phyloP scores from a whole-genome alignment of 805 yeast genomes.

The Suhomyces emberorum region DNA sequence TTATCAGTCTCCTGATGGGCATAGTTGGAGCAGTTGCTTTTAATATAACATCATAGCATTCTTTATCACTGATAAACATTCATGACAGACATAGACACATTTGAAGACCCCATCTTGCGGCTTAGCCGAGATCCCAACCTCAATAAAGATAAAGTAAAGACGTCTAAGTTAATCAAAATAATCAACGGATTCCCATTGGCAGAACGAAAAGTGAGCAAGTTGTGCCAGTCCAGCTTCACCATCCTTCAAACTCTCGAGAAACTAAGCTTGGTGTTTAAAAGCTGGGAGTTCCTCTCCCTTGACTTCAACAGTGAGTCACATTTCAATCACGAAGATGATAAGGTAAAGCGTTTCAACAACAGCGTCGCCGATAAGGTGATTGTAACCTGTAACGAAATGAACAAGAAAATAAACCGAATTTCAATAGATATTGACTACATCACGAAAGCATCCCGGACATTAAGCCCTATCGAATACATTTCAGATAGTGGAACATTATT shows the following conservation, averaged over 20 bases:
- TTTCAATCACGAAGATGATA: constrained; percentile 20
- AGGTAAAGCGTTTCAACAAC: constrained; percentile 42
- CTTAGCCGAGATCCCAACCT: constrained; percentile 49
- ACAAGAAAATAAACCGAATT: constrained; percentile 39
- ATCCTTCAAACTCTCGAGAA: constrained; percentile 50
- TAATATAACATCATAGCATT: no score
- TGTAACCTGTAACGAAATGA: constrained; percentile 46
- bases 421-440: constrained; percentile 45
- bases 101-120: constrained; percentile 46
- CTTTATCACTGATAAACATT: no score
- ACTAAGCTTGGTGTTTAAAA: constrained; percentile 43
- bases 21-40: no score
- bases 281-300: constrained; percentile 55
- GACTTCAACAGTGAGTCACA: constrained; percentile 46
- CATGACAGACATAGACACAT: constrained; percentile 25
- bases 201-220: constrained; percentile 43
- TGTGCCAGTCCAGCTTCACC: constrained; percentile 47
- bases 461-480: constrained; percentile 46
- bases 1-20: no score
- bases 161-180: constrained; percentile 36
- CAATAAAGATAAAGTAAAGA: constrained; percentile 38
- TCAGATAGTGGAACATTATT: constrained; percentile 52
- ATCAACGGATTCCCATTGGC: constrained; percentile 43
- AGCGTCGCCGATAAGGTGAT: constrained; percentile 55
- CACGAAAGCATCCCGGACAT: constrained; percentile 38